Base-by-base conservation (phyloP, 2,329 filamentous ascomycete species). In the Colletotrichum cuscutae region DNA sequence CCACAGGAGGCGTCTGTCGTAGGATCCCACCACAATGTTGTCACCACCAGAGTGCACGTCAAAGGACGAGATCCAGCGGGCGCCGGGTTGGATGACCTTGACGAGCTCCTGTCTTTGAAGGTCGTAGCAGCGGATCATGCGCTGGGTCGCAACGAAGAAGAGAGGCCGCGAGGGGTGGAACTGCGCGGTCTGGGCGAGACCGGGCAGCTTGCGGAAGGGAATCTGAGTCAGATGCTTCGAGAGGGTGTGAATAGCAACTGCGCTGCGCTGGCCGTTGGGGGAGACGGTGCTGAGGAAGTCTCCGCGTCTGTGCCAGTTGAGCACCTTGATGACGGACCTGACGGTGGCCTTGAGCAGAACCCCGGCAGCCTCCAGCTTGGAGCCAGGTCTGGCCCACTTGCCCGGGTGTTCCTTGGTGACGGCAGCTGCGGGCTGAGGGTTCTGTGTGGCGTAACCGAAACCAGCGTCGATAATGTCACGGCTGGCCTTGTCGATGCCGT, bases 111-210 rank as follows among this genome's bases (percentile, higher is more conserved):
- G 95, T 78, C 92, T 92, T 76, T 96, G 93, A 58, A 99, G 89
- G 82, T 99, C 97, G 84, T 99, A 99, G 79, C 94, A 94, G 69
- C 97, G 93, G 79, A 99, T 95, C 71, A 93, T 93, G 77, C 96
- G 94, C 82, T 98, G 95, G 12, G 97, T 98, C 3, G 97, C 97
- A 68, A 99, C 94, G 80, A 98, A 98, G 85, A 99, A 95, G 62
- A 98, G 91, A 0, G 97, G 95, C 76, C 95, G 93, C 53, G 92
- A 94, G 2, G 97, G 97, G 82, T 99, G 97, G 89, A 99, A 99
- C 77, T 95, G 94, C 5, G 95, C 95, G 1, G 93, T 93, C 83
- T 98, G 96, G 1, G 95, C 89, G 68, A 94, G 88, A 60, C 93
- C 94, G 60, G 95, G 91, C 35, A 90, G 82, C 67, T 88, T 88